These are phyloP conservation scores for Lodderomyces pseudojiufengensis DNA, from an alignment of 1,139 yeast genomes.

Conservation along the genomic window DNA sequence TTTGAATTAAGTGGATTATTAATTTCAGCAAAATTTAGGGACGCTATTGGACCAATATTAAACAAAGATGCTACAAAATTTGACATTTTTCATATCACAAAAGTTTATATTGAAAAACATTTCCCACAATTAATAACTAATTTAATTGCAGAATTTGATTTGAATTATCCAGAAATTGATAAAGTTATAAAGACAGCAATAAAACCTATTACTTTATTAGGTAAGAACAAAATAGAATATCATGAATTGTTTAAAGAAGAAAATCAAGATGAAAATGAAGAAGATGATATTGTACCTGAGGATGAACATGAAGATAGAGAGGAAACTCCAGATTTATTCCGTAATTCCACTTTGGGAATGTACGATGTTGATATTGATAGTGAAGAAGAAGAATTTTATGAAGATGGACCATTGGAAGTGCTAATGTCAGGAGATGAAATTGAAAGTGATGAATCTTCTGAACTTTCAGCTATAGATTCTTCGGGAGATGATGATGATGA, in stretches of 20 bases:
- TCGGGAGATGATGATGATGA: constrained; percentile 20
- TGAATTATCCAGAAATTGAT: constrained; percentile 66
- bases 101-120: constrained; percentile 62
- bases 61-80: constrained; percentile 48
- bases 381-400: constrained; percentile 40
- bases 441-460: constrained; percentile 21
- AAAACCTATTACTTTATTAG: constrained; percentile 59
- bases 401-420: constrained; percentile 31
- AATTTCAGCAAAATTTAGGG: constrained; percentile 40
- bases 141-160: constrained; percentile 60
- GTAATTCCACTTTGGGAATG: constrained; percentile 91
- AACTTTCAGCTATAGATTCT: constrained; percentile 27
- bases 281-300: constrained; percentile 53
- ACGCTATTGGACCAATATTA: constrained; percentile 39
- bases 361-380: constrained; percentile 80
- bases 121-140: constrained; percentile 56
- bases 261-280: constrained; percentile 35
- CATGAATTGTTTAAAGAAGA: constrained; percentile 53
- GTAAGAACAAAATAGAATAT: constrained; percentile 56
- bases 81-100: constrained; percentile 61
- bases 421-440: constrained; percentile 35
- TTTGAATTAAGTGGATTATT: constrained; percentile 49
- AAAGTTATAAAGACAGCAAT: constrained; percentile 55
- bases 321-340: constrained; percentile 78
- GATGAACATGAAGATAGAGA: constrained; percentile 62